These are phyloP conservation scores for Arthrobotrys iridis DNA, from an alignment of 2,329 filamentous ascomycete genomes.

Conservation along the genomic window DNA sequence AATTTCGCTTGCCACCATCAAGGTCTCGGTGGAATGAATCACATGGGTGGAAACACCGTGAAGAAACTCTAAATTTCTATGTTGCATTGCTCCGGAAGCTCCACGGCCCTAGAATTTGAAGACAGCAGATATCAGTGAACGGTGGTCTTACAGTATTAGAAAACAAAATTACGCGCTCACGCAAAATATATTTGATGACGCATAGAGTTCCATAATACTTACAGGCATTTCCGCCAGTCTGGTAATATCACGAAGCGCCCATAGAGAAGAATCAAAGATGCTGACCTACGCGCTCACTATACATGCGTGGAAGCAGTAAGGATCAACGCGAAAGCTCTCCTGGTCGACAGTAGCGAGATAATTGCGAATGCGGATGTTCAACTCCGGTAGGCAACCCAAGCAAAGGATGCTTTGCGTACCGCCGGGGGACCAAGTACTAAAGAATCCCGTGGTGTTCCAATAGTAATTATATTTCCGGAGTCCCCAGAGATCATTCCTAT, in stretches of 20 bases:
- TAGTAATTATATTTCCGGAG: background rate
- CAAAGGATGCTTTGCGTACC: constrained; percentile 19
- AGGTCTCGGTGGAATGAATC: constrained; percentile 2
- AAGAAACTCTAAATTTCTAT: background rate
- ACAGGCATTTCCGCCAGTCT: background rate
- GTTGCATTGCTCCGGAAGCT: too few species aligned
- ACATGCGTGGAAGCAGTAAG: constrained; percentile 23
- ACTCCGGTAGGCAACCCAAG: background rate
- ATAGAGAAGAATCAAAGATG: background rate
- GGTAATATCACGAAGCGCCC: constrained; percentile 5
- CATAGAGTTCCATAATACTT: background rate
- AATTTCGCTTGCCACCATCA: constrained; percentile 9
- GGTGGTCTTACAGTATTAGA: too few species aligned
- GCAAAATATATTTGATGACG: too few species aligned
- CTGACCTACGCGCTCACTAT: background rate
- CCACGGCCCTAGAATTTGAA: too few species aligned
- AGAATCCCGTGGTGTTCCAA: constrained; percentile 21
- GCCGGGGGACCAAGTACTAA: constrained; percentile 16
- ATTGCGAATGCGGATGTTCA: background rate
- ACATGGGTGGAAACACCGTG: constrained; percentile 19
- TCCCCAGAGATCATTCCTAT: background rate
- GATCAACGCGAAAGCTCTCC: constrained; percentile 1
- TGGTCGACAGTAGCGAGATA: background rate
- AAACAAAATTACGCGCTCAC: too few species aligned
- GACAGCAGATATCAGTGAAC: too few species aligned